Base-by-base conservation (phyloP, 768 basidiomycete species). In the Boletus reticuloceps region DNA sequence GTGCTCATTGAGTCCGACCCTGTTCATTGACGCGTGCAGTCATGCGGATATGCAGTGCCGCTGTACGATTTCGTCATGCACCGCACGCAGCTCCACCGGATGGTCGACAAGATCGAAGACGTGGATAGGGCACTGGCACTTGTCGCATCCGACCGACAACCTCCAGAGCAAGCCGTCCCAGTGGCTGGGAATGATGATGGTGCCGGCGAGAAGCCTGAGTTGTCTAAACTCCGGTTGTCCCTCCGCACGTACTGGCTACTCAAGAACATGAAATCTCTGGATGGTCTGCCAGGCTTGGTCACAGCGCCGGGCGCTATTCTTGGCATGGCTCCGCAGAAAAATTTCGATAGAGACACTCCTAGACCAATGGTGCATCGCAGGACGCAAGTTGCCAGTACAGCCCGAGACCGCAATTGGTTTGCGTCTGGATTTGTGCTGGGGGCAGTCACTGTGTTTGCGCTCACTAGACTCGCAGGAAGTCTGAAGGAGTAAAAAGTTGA, bases 31-130 rank as follows among this genome's bases (percentile, higher is more conserved):
- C 16, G 20, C 13, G 6, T 2, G 16, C 63, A 88, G 86, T 85
- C 85, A 1, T 89, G 86, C 58, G 85, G 87, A 19, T 88, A 74
- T 56, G 78, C 78, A 5, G 82, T 89, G 25, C 86, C 87, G 6
- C 74, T 80, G 57, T 87, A 82, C 65, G 74, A 78, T 42, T 88
- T 84, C 68, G 72, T 78, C 51, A 72, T 74, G 27, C 81, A 85
- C 51, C 83, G 86, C 32, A 79, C 75, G 2, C 78, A 75, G 17
- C 79, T 84, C 27, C 69, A 75, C 31, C 74, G 78, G 19, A 71
- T 69, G 61, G 65, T 67, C 8, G 66, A 67, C 8, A 74, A 67
- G 58, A 72, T 72, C 43, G 84, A 87, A 64, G 46, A 51, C 0
- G 48, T 60, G 6, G 82, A 84, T 55, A 69, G 72, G 22, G 22